Evolutionary conservation across 768 basidiomycete genomes (phyloP).

Genomic region (Suillus variegatus): DNA sequence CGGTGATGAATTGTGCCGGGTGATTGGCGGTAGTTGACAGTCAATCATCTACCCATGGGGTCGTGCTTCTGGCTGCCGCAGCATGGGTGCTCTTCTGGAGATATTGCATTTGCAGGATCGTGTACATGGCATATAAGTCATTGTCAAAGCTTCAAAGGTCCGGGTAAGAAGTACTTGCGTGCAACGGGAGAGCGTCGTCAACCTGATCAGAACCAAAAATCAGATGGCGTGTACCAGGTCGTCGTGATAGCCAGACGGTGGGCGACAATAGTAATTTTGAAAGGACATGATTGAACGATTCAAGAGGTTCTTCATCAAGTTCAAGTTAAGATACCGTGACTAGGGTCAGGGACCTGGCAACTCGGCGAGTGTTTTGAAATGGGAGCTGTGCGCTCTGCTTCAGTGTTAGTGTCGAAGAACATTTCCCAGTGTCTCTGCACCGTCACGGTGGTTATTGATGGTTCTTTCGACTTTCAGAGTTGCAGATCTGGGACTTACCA

Average conservation of each 20-base stretch:
- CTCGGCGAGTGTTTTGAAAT: background rate
- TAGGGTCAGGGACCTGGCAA: background rate
- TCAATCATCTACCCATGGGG: conserved; percentile 30
- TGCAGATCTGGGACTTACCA: no score
- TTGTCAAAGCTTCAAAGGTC: background rate
- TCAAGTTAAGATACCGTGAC: background rate
- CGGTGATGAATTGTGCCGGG: background rate
- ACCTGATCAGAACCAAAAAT: conserved; percentile 16
- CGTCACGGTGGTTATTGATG: no score
- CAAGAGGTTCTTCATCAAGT: background rate
- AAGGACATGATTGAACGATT: background rate
- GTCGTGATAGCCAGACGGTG: conserved; percentile 54
- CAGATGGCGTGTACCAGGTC: conserved; percentile 38
- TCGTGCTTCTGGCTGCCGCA: conserved; percentile 52
- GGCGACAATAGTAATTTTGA: conserved; percentile 52
- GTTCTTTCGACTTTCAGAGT: no score
- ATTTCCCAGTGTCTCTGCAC: no score
- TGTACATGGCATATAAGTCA: conserved; percentile 49
- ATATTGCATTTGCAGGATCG: conserved; percentile 44
- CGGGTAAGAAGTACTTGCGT: background rate
- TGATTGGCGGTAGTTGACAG: background rate
- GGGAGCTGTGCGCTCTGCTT: no score
- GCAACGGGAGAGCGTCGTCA: background rate
- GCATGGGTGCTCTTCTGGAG: conserved; percentile 62
- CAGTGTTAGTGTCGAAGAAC: no score